Conservation (phyloP, 805 yeast species). For the Scheffersomyces amazonensis region DNA sequence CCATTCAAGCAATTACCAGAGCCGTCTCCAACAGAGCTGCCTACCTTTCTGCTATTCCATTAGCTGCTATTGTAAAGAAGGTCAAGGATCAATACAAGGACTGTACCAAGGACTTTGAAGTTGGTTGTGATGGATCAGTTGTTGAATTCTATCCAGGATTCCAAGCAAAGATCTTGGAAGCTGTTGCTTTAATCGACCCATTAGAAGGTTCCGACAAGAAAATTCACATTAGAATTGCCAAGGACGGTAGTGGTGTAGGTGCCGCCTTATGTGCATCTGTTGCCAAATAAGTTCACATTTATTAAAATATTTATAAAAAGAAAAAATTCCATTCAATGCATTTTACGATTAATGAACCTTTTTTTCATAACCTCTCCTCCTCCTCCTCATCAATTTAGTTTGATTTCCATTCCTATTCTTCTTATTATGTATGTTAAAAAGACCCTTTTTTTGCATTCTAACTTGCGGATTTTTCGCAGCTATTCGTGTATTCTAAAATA, state of each 20-base stretch:
- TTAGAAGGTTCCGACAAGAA: constrained; percentile 75
- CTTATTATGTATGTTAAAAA: no score
- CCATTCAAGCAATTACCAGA: constrained; percentile 68
- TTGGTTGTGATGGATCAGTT: constrained; percentile 95
- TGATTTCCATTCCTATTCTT: neutral
- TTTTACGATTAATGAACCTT: neutral
- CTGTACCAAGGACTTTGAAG: constrained; percentile 66
- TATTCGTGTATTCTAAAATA: no score
- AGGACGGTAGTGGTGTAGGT: constrained; percentile 97
- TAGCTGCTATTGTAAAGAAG: constrained; percentile 80
- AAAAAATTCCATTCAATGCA: no score
- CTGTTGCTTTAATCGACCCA: constrained; percentile 64
- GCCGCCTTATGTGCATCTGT: constrained; percentile 84
- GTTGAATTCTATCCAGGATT: constrained; percentile 93
- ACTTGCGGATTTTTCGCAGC: no score
- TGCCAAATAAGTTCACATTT: neutral
- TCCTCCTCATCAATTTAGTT: neutral
- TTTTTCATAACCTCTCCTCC: neutral
- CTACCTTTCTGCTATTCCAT: constrained; percentile 79
- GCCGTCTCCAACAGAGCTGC: constrained; percentile 91
- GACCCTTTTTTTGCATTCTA: no score
- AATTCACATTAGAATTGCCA: constrained; percentile 75
- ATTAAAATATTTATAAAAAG: neutral
- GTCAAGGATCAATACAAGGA: constrained; percentile 54
- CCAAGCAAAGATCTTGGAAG: constrained; percentile 75